A percentile compares a stretch with the other conserved stretches of the same genome.
Conservation (phyloP, 495 filamentous ascomycete species). For the Pseudotulostoma volvatum region DNA sequence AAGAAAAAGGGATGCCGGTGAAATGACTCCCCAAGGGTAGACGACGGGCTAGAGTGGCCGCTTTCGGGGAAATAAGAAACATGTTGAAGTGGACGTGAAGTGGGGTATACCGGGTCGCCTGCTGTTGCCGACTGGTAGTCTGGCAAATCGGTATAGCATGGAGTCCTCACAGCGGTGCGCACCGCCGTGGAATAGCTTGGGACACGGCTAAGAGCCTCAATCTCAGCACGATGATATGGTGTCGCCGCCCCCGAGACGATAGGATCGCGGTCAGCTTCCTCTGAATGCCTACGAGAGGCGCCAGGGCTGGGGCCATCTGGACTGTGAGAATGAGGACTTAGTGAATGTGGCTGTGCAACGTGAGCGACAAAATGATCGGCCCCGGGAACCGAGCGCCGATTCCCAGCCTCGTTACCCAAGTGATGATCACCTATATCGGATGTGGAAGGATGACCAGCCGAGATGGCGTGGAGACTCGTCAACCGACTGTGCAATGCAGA, state of each 20-base stretch:
- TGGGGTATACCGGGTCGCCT: constrained; percentile 11
- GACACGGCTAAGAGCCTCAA: constrained; percentile 51
- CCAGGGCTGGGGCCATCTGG: constrained; percentile 18
- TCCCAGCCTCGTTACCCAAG: too few species aligned
- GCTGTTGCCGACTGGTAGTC: constrained; percentile 35
- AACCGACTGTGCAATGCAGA: constrained; percentile 48
- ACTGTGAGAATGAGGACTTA: constrained; percentile 23
- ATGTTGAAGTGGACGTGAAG: constrained; percentile 23
- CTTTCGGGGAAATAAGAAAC: too few species aligned
- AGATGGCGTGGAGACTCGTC: constrained; percentile 34
- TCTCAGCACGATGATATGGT: constrained; percentile 48
- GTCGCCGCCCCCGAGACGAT: constrained; percentile 35
- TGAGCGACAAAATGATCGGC: constrained; percentile 22
- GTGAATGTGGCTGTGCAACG: constrained; percentile 9
- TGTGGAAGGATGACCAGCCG: constrained; percentile 8
- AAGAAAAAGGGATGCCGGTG: constrained; percentile 18
- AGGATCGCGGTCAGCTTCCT: constrained; percentile 34
- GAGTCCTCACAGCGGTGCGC: constrained; percentile 35
- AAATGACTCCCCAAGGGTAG: constrained; percentile 18
- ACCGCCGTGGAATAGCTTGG: constrained; percentile 71
- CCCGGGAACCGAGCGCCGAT: constrained; percentile 15
- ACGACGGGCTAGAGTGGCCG: too few species aligned
- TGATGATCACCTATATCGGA: constrained; percentile 5
- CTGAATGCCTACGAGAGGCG: constrained; percentile 44
- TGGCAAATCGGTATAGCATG: constrained; percentile 31